Conservation (phyloP, 495 filamentous ascomycete genomes). For the Aspergillus haitiensis region DNA sequence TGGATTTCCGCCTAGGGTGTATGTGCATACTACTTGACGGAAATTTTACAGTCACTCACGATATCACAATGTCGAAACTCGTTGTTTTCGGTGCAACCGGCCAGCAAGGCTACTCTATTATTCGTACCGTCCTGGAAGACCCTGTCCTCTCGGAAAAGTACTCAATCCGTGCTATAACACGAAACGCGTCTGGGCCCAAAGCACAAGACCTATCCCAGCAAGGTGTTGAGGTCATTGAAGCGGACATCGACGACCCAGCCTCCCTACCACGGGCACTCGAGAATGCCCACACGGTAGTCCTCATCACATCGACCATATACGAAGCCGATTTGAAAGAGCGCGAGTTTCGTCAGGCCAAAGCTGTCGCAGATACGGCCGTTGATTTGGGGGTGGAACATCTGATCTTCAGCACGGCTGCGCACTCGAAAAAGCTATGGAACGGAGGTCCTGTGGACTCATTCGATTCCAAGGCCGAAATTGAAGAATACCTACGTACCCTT, state of each 20-base stretch:
- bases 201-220: conserved; percentile 29
- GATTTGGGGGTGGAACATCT: conserved; percentile 45
- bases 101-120: conserved; percentile 60
- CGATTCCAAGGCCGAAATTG: conserved; percentile 42
- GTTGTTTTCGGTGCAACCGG: conserved; percentile 65
- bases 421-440: conserved; percentile 22
- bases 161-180: conserved; percentile 55
- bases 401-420: conserved; percentile 52
- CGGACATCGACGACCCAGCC: conserved; percentile 39
- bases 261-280: conserved; percentile 46
- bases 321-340: conserved; percentile 30
- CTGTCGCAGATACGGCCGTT: conserved; percentile 48
- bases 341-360: conserved; percentile 45
- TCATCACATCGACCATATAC: conserved; percentile 44
- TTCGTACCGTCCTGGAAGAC: conserved; percentile 51
- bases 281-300: conserved; percentile 50
- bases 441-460: conserved; percentile 36
- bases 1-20: too few species aligned
- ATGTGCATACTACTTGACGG: too few species aligned
- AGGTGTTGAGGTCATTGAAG: conserved; percentile 52
- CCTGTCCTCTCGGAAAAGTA: conserved; percentile 49
- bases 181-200: conserved; percentile 32
- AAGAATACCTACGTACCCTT: conserved; percentile 46
- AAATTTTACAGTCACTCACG: too few species aligned
- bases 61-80: conserved; percentile 29